Evolutionary conservation across 2,329 filamentous ascomycete genomes (phyloP), one percentile per base, ranked within the genome.

Genomic region (Penicillium corylophilum): DNA sequence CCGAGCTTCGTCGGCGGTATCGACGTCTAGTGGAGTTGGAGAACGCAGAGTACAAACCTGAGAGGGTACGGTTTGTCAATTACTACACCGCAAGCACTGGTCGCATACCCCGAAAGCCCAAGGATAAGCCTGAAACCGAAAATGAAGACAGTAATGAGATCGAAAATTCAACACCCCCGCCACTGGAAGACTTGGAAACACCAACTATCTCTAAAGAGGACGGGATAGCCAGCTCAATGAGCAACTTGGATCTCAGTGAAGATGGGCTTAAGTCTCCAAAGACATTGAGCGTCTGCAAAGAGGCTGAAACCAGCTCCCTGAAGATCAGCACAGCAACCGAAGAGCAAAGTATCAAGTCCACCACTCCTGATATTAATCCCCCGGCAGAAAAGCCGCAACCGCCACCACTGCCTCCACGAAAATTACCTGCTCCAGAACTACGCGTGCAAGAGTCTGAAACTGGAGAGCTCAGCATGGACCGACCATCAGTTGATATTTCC

Each of bases 41-140:
- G 66, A 85, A 89, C 64, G 75, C 85, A 4, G 83, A 87, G 56
- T 62, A 80, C 1, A 70, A 66, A 59, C 39, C 70, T 46, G 50
- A 60, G 64, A 53, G 66, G 49, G 58, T 94, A 10, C 81, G 90
- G 15, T 96, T 96, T 63, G 79, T 90, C 51, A 96, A 96, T 66
- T 96, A 95, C 68, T 96, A 93, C 67, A 95, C 91, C 1, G 82
- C 88, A n/a, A 91, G 88, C 59, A 87, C 87, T 9, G 91, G 91
- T 15, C 55, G 55, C 28, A 54, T 31, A 42, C 18, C 55, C 7
- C 51, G 3, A 79, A 83, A 52, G 79, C 23, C 38, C 15, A 63
- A 66, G 57, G 72, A 76, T 53, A 67, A 66, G 33, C 22, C 45
- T 23, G 31, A 22, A 50, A 53, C 73, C 71, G 64, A 69, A 18